Evolutionary conservation across 495 filamentous ascomycete genomes (phyloP), one percentile per base, ranked within the genome.

Genomic region (Neurospora sp.): DNA sequence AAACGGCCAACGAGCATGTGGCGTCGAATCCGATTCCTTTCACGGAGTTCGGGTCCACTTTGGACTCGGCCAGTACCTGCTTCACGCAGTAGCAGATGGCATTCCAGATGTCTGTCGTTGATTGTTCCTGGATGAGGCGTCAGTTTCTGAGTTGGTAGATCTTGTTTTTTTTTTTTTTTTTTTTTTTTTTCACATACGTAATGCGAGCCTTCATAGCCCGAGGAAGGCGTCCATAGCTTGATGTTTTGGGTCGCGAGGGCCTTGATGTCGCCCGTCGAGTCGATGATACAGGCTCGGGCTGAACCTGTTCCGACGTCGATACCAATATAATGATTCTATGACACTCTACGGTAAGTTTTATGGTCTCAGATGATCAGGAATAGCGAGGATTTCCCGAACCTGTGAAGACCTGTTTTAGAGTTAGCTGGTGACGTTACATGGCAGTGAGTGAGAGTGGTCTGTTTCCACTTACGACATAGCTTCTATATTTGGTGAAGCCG

Each of bases 231-330:
- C 96, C 96, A 98, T 40, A 97, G 88, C 70, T 92, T 90, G 82
- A 98, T 99, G 74, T 95, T 91, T 78, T 97, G 90, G 4, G 93
- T 91, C 20, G 94, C 93, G 74, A 98, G 83, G 7, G 92, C 96
- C 70, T 96, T 93, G 81, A 99, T 98, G 74, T 97, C 93, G 39
- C 96, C 96, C 38, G 92, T 90, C 65, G 86, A 85, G 82, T 97
- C 91, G 78, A 98, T 96, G 81, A 98, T 91, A 84, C 95, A 98
- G 17, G 95, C 96, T 78, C 96, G 88, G 22, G 94, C 94, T 78
- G 94, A 97, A 68, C 96, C 95, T 8, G 96, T 99, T 65, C 96
- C 96, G 70, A 98, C 96, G 80, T 99, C 96, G 71, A 98, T 92
- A 59, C 95, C 95, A 77, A 98, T 94, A 80, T 92, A 98, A 74